Evolutionary conservation across 2,329 filamentous ascomycete genomes (phyloP).

Genomic region (Ophiostoma ips): DNA sequence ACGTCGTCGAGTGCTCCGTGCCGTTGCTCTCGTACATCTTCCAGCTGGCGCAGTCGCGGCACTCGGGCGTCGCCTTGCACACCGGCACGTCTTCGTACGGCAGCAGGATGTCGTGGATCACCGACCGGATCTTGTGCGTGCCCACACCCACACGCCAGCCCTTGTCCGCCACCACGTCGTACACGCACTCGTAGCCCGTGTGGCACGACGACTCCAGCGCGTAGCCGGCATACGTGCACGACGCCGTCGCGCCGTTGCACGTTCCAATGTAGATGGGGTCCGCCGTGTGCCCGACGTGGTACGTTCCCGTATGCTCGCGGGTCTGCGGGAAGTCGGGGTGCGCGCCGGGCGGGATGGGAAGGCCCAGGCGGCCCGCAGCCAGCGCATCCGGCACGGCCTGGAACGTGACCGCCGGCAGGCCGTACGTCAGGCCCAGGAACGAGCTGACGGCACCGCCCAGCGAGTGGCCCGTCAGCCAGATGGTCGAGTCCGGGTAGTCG

Average conservation of each 20-base stretch:
- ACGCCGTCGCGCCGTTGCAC: constrained; percentile 79
- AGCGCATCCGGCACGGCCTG: constrained; percentile 87
- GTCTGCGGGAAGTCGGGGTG: constrained; percentile 58
- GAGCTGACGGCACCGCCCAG: constrained; percentile 80
- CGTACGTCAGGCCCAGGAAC: constrained; percentile 83
- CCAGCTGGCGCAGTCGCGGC: constrained; percentile 84
- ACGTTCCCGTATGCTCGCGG: constrained; percentile 60
- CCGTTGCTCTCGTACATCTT: constrained; percentile 91
- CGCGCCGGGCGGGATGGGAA: constrained; percentile 70
- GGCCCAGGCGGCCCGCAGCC: constrained; percentile 67
- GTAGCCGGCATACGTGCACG: constrained; percentile 84
- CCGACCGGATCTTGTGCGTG: constrained; percentile 77
- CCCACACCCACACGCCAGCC: constrained; percentile 86
- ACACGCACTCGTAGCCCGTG: constrained; percentile 73
- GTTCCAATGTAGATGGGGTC: constrained; percentile 88
- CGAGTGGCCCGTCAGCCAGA: constrained; percentile 89
- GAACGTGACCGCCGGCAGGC: constrained; percentile 80
- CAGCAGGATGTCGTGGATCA: constrained; percentile 77
- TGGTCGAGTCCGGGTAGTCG: constrained; percentile 67
- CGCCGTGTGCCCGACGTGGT: constrained; percentile 89
- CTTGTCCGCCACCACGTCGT: constrained; percentile 82
- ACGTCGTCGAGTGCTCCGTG: constrained; percentile 50
- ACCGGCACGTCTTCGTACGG: constrained; percentile 69
- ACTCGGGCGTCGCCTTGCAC: constrained; percentile 64
- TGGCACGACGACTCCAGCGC: constrained; percentile 91